phyloP scores from a whole-genome alignment of 768 basidiomycete species.

The Goffeauzyma gilvescens region DNA sequence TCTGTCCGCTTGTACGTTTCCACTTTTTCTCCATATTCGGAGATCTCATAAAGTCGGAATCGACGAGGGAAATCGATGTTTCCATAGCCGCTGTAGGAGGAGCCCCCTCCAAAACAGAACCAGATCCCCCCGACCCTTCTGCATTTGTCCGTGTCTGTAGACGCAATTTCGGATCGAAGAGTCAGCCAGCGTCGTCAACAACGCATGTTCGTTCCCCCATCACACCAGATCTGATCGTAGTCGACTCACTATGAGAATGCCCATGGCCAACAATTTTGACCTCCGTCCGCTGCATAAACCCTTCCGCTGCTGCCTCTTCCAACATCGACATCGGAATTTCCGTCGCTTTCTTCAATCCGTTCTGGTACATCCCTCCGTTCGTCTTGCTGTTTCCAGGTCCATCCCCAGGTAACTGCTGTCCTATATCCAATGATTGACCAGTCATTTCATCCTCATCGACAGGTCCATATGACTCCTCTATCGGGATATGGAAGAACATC shows the following conservation, averaged over 20 bases:
- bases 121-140: conserved; percentile 67
- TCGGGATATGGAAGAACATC: conserved; percentile 95
- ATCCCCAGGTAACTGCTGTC: conserved; percentile 42
- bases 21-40: conserved; percentile 80
- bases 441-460: conserved; percentile 48
- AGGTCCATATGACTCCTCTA: conserved; percentile 56
- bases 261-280: conserved; percentile 81
- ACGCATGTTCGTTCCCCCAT: background rate
- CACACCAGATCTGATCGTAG: background rate
- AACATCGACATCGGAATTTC: conserved; percentile 43
- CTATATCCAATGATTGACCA: conserved; percentile 49
- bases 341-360: conserved; percentile 51
- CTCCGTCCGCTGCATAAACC: conserved; percentile 40
- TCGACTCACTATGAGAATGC: conserved; percentile 56
- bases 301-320: conserved; percentile 18
- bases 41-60: conserved; percentile 72
- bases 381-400: conserved; percentile 20
- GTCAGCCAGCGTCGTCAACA: too few species aligned
- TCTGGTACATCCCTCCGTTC: conserved; percentile 66
- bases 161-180: too few species aligned
- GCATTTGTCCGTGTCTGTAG: conserved; percentile 67
- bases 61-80: conserved; percentile 64
- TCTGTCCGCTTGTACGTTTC: conserved; percentile 55
- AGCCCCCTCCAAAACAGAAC: conserved; percentile 78
- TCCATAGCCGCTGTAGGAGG: conserved; percentile 64